Conservation (phyloP, 306 rosid species). For the Dryas alaskensis region DNA sequence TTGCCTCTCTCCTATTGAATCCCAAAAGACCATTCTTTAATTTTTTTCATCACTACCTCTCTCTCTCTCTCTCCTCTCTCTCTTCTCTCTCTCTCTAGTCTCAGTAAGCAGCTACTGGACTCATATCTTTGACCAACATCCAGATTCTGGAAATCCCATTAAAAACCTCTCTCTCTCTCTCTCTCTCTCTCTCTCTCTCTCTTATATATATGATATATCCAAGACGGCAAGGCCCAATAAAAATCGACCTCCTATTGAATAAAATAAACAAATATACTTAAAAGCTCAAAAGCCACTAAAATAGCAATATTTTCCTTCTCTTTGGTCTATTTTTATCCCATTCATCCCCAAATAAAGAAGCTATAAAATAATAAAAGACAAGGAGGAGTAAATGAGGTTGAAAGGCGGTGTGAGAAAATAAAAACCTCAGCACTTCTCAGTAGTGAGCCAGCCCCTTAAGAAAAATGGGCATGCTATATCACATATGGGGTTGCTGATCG, state of each 20-base stretch:
- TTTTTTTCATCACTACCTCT: conserved; percentile 9
- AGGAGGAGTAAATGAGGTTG: conserved; percentile 14
- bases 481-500: neutral
- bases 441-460: no score
- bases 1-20: neutral
- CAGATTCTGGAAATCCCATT: conserved; percentile 34
- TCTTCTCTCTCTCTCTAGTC: conserved; percentile 7
- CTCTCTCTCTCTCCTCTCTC: neutral
- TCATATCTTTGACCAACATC: conserved; percentile 52
- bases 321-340: conserved; percentile 11
- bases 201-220: no score
- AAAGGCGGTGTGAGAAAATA: neutral
- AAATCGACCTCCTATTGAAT: conserved; percentile 21
- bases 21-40: neutral
- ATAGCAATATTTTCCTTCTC: conserved; percentile 22
- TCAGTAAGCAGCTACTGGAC: conserved; percentile 24
- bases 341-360: neutral
- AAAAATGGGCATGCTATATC: neutral
- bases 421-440: neutral
- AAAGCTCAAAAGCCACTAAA: conserved; percentile 30
- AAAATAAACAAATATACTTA: conserved; percentile 14
- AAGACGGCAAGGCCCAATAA: conserved; percentile 15
- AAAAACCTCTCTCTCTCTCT: conserved; percentile 18
- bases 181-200: conserved; percentile 10
- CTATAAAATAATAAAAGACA: conserved; percentile 9